Evolutionary conservation across 2,329 filamentous ascomycete species (phyloP).

Genomic region (Colletotrichum sp.): DNA sequence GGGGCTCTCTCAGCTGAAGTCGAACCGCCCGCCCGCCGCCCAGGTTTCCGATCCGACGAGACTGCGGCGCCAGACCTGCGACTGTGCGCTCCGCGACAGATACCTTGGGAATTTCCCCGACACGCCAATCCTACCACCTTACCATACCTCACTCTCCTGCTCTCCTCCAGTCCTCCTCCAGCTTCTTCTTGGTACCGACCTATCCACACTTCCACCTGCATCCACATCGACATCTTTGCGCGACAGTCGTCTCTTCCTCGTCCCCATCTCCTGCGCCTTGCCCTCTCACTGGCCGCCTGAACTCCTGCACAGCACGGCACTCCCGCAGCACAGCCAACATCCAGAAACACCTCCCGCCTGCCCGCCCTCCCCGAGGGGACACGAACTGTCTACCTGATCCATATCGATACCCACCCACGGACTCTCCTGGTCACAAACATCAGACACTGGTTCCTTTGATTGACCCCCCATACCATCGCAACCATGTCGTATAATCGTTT

Average conservation of each 20-base stretch:
- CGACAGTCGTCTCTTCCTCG: neutral
- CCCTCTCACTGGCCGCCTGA: neutral
- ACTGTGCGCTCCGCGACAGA: neutral
- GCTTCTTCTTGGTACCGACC: neutral
- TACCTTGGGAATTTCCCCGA: neutral
- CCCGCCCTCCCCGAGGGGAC: neutral
- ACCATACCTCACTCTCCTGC: neutral
- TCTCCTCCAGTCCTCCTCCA: neutral
- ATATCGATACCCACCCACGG: conserved; percentile 17
- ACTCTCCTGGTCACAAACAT: conserved; percentile 20
- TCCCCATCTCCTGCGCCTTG: neutral
- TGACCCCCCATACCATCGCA: conserved; percentile 18
- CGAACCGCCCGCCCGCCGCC: neutral
- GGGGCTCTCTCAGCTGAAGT: conserved; percentile 17
- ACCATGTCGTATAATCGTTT: conserved; percentile 78
- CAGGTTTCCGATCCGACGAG: neutral
- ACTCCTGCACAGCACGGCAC: conserved; percentile 14
- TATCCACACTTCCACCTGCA: neutral
- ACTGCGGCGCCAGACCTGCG: conserved; percentile 7
- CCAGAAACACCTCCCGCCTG: conserved; percentile 11
- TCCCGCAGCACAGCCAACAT: conserved; percentile 14
- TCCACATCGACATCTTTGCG: neutral
- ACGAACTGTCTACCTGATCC: conserved; percentile 16
- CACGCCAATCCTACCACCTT: neutral
- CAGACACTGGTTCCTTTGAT: conserved; percentile 21